Base-by-base conservation (phyloP, 495 filamentous ascomycete genomes). In the Penicillium diatomitis region DNA sequence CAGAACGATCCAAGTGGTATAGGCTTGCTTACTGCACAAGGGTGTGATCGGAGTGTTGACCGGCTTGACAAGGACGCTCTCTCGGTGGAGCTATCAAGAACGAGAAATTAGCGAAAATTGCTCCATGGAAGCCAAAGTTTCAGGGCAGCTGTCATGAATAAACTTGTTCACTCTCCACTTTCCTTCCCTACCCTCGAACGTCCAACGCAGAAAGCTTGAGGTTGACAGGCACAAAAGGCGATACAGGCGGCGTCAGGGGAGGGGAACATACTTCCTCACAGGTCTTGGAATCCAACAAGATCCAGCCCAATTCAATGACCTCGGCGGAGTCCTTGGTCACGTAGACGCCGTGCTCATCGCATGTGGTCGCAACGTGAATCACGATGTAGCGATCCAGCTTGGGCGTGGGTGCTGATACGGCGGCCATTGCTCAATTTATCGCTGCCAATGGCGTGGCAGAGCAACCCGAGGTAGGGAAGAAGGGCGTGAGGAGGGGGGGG, bases 281-380 rank as follows among this genome's bases (percentile, higher is more conserved):
- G 42, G 79, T 83, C 71, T 90, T 88, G 46, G 89, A 83, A 68
- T 98, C 90, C 49, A 97, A 76, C 53, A 98, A 68, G 56, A 97
- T 94, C 94, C 92, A 98, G 41, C 92, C 92, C 58, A 98, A 76
- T 77, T 98, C 92, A 66, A 98, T 97, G 46, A 98, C 94, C 71
- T 98, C 92, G 49, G 92, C 94, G 35, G 91, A 96, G 65, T 98
- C 92, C 73, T 96, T 96, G 33, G 94, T 97, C 44, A 98, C 92
- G 70, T 97, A 98, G 48, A 98, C 94, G 50, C 92, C 92, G 71
- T 98, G 92, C 62, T 98, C 92, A 68, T 97, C 92, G 71, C 92
- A 97, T 55, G 92, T 98, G 32, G 94, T 98, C 51, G 94, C 92
- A 57, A 97, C 91, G 70, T 97, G 92, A 64, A 96, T 92, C 60